Conservation (phyloP, 345 rosid species). For the Kernera saxatilis region DNA sequence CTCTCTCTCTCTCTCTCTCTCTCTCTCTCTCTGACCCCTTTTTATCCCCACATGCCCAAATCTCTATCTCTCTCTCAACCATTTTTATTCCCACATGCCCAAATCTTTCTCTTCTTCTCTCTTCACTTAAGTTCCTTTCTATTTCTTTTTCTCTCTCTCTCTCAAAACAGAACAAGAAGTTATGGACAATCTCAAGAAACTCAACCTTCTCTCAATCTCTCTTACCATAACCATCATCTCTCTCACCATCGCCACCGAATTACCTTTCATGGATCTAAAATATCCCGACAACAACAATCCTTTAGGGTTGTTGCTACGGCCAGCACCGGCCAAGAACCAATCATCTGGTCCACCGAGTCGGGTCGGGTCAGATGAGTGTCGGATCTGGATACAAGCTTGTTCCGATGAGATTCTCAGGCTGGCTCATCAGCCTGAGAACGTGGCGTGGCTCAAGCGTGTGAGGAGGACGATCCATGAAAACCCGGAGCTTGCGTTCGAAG, state of each 20-base stretch:
- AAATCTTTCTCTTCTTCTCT: not conserved
- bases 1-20: not conserved
- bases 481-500: slow-evolving; percentile 77
- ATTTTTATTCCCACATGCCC: slow-evolving; percentile 12
- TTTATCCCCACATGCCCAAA: slow-evolving; percentile 18
- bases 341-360: not conserved
- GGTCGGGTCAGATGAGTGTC: slow-evolving; percentile 14
- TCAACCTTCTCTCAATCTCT: slow-evolving; percentile 7
- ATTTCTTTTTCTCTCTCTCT: not conserved
- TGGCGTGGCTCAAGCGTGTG: slow-evolving; percentile 46
- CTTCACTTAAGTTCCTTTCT: not conserved
- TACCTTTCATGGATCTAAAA: slow-evolving; percentile 18
- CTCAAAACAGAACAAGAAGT: not conserved
- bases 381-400: slow-evolving; percentile 17
- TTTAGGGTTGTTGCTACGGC: not conserved
- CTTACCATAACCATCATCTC: not conserved
- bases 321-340: slow-evolving; percentile 15
- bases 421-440: slow-evolving; percentile 41
- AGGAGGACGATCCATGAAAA: slow-evolving; percentile 71
- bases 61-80: not conserved
- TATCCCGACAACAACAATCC: slow-evolving; percentile 8
- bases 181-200: slow-evolving; percentile 21
- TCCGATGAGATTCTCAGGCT: slow-evolving; percentile 32
- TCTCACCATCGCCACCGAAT: not conserved
- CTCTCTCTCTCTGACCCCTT: not conserved